Conservation (phyloP, 2,329 filamentous ascomycete genomes). For the Cordyceps fumosorosea region DNA sequence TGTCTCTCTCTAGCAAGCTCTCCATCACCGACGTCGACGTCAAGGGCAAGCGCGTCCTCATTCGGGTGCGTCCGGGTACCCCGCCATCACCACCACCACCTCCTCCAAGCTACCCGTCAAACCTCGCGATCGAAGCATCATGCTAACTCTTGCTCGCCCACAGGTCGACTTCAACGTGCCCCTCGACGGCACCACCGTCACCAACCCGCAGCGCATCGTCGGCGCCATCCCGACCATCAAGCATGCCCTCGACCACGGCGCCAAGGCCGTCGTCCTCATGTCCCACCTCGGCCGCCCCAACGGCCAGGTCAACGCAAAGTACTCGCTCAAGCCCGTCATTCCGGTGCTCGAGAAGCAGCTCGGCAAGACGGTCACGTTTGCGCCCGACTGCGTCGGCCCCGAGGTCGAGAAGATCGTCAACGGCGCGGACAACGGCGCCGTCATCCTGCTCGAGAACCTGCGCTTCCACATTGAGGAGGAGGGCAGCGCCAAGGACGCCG, state of each 20-base stretch:
- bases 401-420: conserved; percentile 87
- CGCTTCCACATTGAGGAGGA: conserved; percentile 98
- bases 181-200: conserved; percentile 86
- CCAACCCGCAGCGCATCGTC: conserved; percentile 97
- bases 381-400: conserved; percentile 81
- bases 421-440: conserved; percentile 70
- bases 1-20: conserved; percentile 99
- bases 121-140: background rate
- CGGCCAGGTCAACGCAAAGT: conserved; percentile 84
- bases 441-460: conserved; percentile 93
- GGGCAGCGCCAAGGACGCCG: conserved; percentile 86
- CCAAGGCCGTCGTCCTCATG: conserved; percentile 93
- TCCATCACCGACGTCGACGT: conserved; percentile 93
- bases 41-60: conserved; percentile 96
- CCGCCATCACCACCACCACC: conserved; percentile 21
- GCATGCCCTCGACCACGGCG: conserved; percentile 82
- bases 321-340: conserved; percentile 88
- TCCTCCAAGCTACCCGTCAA: background rate
- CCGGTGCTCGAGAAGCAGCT: conserved; percentile 88
- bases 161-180: conserved; percentile 99
- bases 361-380: conserved; percentile 77
- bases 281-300: conserved; percentile 96
- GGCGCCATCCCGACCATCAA: conserved; percentile 94
- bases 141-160: background rate
- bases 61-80: conserved; percentile 63